These are phyloP conservation scores for Eragrostis nindensis DNA, from an alignment of 176 grass and related monocot species.

Conservation along the genomic window DNA sequence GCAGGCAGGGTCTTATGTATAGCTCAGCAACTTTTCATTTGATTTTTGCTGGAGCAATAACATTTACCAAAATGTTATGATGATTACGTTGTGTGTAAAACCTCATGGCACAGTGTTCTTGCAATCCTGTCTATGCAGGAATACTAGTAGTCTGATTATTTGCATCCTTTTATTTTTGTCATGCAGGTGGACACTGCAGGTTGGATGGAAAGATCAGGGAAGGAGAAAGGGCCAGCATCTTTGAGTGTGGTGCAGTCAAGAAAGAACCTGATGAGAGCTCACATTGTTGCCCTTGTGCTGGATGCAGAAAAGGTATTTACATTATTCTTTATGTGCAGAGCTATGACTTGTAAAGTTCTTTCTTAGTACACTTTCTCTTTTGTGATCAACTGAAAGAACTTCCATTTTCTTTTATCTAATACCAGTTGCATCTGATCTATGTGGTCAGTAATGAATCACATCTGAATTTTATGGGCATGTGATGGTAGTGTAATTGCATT, in stretches of 20 bases:
- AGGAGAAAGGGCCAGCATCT: slow-evolving; percentile 90
- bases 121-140: background rate
- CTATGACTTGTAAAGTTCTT: slow-evolving; percentile 7
- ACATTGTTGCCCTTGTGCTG: slow-evolving; percentile 93
- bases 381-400: slow-evolving; percentile 10
- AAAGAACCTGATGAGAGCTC: slow-evolving; percentile 97
- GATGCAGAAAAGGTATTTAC: slow-evolving; percentile 82
- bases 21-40: background rate
- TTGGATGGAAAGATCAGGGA: slow-evolving; percentile 91
- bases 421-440: background rate
- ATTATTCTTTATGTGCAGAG: slow-evolving; percentile 31
- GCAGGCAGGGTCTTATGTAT: background rate
- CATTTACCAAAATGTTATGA: background rate
- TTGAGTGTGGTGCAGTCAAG: slow-evolving; percentile 91
- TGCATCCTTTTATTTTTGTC: slow-evolving; percentile 39
- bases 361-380: slow-evolving; percentile 3
- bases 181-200: slow-evolving; percentile 93
- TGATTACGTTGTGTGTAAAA: slow-evolving; percentile 9
- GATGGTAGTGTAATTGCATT: background rate
- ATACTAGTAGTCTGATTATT: background rate
- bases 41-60: background rate
- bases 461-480: slow-evolving; percentile 13
- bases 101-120: slow-evolving; percentile 13
- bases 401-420: background rate
- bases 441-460: background rate